Evolutionary conservation across 2,329 filamentous ascomycete species (phyloP), one percentile per base, ranked within the genome.

Genomic region (Passalora sequoiae): DNA sequence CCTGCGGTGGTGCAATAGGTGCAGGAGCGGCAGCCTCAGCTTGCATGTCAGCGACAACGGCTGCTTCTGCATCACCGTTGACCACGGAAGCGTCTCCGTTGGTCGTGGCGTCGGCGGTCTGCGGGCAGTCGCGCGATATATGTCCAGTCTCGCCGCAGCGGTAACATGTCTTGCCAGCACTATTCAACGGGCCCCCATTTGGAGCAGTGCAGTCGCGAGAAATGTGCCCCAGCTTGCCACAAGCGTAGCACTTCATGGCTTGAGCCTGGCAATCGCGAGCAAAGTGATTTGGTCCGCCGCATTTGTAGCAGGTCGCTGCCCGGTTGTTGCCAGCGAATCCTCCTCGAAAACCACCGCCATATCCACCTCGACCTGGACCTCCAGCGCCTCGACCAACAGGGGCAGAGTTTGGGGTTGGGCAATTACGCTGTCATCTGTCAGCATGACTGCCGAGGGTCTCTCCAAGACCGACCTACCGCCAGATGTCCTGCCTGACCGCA

Each of bases 161-260:
- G 75, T 98, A 98, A 80, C 92, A 98, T 54, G 89, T 95, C 81
- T 97, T 98, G 64, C 91, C 91, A 51, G 87, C 94, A 41, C 48
- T 51, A 78, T 92, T 96, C 56, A 97, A 77, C 35, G 91, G 89
- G 17, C 92, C 92, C 44, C 92, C 92, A 68, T 97, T 97, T 53
- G 92, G 91, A 50, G 91, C 88, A 35, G 89, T 95, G 77, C 92
- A 98, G 70, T 98, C 92, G 60, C 83, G 78, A 46, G 86, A 94
- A 68, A 95, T 95, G 72, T 95, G 89, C 39, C 88, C 88, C 43
- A 94, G 81, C 75, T 95, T 95, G 66, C 89, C 89, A 66, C 89
- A 96, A 56, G 89, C 89, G 63, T 95, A 96, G 77, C 89, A 96
- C 75, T 96, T 96, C 88, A 95, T 94, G 52, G 89, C 87, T 70